A percentile compares a stretch with the other conserved stretches of the same genome.
phyloP scores from a whole-genome alignment of 306 rosid genomes.

The Delonix regia region DNA sequence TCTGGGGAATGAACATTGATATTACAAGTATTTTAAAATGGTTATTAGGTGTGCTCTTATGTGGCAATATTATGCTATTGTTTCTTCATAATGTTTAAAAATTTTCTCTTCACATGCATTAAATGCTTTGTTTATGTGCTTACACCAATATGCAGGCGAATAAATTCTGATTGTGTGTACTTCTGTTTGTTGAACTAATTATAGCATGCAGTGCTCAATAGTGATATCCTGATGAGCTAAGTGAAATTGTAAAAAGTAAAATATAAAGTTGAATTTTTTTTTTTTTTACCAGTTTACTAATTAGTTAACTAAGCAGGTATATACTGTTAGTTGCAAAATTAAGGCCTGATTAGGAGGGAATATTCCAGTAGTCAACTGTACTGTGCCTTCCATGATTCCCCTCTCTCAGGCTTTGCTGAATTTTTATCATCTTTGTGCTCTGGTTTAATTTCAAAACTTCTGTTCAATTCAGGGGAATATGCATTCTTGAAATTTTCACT shows the following conservation, averaged over 20 bases:
- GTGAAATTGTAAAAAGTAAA: background rate
- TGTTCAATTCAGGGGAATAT: background rate
- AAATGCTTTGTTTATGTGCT: background rate
- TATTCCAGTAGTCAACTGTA: background rate
- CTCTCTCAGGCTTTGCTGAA: background rate
- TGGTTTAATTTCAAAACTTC: background rate
- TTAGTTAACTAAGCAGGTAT: background rate
- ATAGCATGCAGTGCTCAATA: background rate
- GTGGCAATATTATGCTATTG: background rate
- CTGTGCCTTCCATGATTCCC: background rate
- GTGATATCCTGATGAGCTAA: background rate
- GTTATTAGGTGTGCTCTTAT: constrained; percentile 7
- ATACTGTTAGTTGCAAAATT: background rate
- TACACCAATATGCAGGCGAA: background rate
- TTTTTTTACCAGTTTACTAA: background rate
- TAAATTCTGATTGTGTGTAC: background rate
- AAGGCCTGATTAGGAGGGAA: background rate
- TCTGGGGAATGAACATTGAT: background rate
- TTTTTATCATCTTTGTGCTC: background rate
- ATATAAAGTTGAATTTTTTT: background rate
- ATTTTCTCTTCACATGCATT: background rate
- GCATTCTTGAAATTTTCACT: background rate
- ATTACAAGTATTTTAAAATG: background rate
- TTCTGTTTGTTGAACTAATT: background rate
- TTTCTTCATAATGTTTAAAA: background rate